A percentile compares a stretch with the other conserved stretches of the same genome.
These are phyloP conservation scores for Puccinia triticina DNA, from an alignment of 1,284 basidiomycete species.

Conservation along the genomic window DNA sequence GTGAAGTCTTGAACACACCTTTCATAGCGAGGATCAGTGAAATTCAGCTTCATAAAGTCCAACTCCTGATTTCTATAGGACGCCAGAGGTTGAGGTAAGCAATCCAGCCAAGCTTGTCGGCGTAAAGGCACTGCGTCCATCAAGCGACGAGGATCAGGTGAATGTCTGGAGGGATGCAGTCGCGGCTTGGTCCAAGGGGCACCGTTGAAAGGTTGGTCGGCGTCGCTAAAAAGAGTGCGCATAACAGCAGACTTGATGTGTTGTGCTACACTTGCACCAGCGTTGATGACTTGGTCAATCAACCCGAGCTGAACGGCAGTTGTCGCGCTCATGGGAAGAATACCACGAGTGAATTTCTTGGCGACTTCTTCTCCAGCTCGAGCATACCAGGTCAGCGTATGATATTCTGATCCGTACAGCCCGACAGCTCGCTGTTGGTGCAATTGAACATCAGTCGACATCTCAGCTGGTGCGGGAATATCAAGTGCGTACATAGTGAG, in stretches of 20 bases:
- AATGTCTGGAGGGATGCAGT: not conserved
- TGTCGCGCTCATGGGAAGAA: constrained; percentile 62
- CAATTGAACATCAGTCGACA: constrained; percentile 59
- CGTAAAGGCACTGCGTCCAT: constrained; percentile 56
- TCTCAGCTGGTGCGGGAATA: constrained; percentile 56
- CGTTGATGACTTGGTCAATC: constrained; percentile 20
- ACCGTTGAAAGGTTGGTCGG: not conserved
- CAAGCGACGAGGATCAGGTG: constrained; percentile 10
- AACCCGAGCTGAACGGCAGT: constrained; percentile 16
- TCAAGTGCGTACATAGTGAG: constrained; percentile 61
- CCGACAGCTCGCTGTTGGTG: constrained; percentile 55
- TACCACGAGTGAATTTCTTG: constrained; percentile 59
- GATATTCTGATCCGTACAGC: constrained; percentile 47
- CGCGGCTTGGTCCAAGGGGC: constrained; percentile 44
- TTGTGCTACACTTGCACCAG: not conserved
- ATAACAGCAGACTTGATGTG: constrained; percentile 23
- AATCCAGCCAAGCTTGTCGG: constrained; percentile 57
- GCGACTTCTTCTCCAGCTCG: constrained; percentile 56
- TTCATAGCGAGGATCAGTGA: constrained; percentile 63
- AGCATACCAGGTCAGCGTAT: constrained; percentile 44
- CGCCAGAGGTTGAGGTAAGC: constrained; percentile 57
- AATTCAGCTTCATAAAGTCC: constrained; percentile 63
- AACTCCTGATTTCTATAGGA: constrained; percentile 62
- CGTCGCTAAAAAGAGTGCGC: constrained; percentile 21
- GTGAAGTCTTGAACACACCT: constrained; percentile 62